Percentiles rank a stretch among this genome's conserved stretches.
These are phyloP conservation scores for Davidsoniella australis DNA, from an alignment of 2,329 filamentous ascomycete species.

Conservation along the genomic window DNA sequence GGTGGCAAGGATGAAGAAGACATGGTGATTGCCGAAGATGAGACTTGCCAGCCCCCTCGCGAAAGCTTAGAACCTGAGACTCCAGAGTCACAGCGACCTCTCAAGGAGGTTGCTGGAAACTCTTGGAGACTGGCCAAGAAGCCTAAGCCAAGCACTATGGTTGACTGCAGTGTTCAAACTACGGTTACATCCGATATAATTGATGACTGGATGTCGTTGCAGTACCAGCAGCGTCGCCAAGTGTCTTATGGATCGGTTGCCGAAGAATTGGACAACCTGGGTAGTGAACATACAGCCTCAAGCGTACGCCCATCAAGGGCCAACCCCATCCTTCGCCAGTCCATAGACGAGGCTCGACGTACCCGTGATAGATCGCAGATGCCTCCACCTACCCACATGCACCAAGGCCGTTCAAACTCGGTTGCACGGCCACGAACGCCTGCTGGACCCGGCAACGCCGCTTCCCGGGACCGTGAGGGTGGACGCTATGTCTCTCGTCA, in stretches of 20 bases:
- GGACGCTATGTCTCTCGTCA: not conserved
- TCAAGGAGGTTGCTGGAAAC: slow-evolving; percentile 48
- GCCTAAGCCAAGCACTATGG: not conserved
- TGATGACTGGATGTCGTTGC: slow-evolving; percentile 53
- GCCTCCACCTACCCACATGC: not conserved
- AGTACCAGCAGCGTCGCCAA: slow-evolving; percentile 17
- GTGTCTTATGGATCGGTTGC: slow-evolving; percentile 15
- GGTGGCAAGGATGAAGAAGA: slow-evolving; percentile 13
- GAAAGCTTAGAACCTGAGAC: slow-evolving; percentile 26
- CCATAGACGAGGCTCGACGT: slow-evolving; percentile 7
- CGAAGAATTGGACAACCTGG: slow-evolving; percentile 20
- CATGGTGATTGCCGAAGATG: slow-evolving; percentile 44
- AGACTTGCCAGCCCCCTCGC: slow-evolving; percentile 37
- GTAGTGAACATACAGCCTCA: slow-evolving; percentile 47
- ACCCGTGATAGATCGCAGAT: slow-evolving; percentile 1
- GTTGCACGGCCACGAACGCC: slow-evolving; percentile 44
- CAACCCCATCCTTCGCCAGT: slow-evolving; percentile 46
- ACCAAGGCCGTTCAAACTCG: slow-evolving; percentile 47
- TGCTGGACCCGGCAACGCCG: slow-evolving; percentile 30
- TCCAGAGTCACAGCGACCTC: slow-evolving; percentile 38
- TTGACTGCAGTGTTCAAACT: slow-evolving; percentile 50
- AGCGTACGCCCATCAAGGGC: slow-evolving; percentile 12
- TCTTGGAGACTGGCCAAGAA: slow-evolving; percentile 23
- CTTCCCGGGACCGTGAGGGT: slow-evolving; percentile 17
- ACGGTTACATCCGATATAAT: slow-evolving; percentile 67